phyloP scores from a whole-genome alignment of 1,139 yeast species.

The Debaryomyces sp. region DNA sequence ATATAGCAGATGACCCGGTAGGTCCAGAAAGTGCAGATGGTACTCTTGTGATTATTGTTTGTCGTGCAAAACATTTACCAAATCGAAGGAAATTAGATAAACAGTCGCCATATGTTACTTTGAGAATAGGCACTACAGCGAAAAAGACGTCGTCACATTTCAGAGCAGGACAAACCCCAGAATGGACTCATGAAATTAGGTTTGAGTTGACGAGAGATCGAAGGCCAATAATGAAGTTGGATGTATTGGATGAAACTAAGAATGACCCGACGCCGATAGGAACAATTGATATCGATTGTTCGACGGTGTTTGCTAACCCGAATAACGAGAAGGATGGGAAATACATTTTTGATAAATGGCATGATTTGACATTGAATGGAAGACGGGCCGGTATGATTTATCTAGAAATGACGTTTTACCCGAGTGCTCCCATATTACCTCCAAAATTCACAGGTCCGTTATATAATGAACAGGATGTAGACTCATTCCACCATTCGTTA shows the following conservation, averaged over 20 bases:
- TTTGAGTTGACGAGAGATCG: conserved; percentile 67
- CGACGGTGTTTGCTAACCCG: conserved; percentile 56
- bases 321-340: conserved; percentile 67
- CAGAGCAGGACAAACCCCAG: conserved; percentile 91
- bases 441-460: conserved; percentile 33
- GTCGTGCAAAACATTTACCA: conserved; percentile 73
- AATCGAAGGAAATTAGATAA: conserved; percentile 82
- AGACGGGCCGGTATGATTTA: conserved; percentile 87
- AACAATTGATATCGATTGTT: conserved; percentile 74
- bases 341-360: conserved; percentile 77
- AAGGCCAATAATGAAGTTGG: conserved; percentile 64
- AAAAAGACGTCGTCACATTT: conserved; percentile 71
- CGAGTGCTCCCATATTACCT: conserved; percentile 55
- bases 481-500: not conserved
- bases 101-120: conserved; percentile 84
- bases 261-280: conserved; percentile 87
- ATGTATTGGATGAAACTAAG: conserved; percentile 85
- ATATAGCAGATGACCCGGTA: not conserved
- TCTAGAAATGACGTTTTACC: conserved; percentile 90
- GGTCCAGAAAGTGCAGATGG: conserved; percentile 47
- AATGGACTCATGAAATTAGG: conserved; percentile 78
- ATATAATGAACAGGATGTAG: conserved; percentile 6
- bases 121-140: conserved; percentile 80
- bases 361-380: conserved; percentile 65
- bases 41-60: conserved; percentile 46